phyloP scores from a whole-genome alignment of 1,284 basidiomycete species.

The Ganoderma boninense region DNA sequence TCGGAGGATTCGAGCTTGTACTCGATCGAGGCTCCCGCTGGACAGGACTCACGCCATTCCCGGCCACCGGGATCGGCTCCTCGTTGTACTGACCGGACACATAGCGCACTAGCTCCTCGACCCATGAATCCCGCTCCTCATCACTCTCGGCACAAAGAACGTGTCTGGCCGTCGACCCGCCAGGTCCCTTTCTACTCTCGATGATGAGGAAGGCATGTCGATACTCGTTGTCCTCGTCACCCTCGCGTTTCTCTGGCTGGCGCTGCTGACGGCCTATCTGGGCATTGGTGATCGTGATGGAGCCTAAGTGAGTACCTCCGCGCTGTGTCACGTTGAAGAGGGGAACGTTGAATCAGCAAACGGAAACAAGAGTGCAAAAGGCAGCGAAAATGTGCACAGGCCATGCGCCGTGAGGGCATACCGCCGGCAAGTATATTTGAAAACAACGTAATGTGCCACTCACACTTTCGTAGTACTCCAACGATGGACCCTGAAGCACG shows the following conservation, averaged over 20 bases:
- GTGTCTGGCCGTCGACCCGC: conserved; percentile 81
- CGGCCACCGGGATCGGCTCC: conserved; percentile 46
- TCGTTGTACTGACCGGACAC: conserved; percentile 79
- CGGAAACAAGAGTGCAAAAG: conserved; percentile 8
- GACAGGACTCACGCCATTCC: conserved; percentile 37
- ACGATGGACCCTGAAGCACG: conserved; percentile 84
- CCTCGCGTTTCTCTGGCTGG: conserved; percentile 52
- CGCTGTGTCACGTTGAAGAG: conserved; percentile 59
- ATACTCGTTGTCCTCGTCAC: conserved; percentile 91
- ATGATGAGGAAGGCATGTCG: conserved; percentile 98
- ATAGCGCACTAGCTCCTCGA: conserved; percentile 90
- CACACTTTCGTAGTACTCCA: conserved; percentile 96
- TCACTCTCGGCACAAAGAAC: conserved; percentile 98
- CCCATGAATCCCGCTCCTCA: conserved; percentile 92
- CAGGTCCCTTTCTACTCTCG: conserved; percentile 79
- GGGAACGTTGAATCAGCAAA: conserved; percentile 29
- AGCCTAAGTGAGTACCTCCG: conserved; percentile 89
- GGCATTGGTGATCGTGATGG: conserved; percentile 86
- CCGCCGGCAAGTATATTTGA: conserved; percentile 2
- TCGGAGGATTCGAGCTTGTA: conserved; percentile 56
- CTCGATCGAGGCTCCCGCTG: conserved; percentile 59
- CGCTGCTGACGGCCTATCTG: conserved; percentile 83
- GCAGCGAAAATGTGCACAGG: conserved; percentile 1
- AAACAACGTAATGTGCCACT: conserved; percentile 46
- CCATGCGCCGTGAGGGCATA: conserved; percentile 12